Conservation (phyloP, 116 monocot genomes). For the Trichopus zeylanicus region DNA sequence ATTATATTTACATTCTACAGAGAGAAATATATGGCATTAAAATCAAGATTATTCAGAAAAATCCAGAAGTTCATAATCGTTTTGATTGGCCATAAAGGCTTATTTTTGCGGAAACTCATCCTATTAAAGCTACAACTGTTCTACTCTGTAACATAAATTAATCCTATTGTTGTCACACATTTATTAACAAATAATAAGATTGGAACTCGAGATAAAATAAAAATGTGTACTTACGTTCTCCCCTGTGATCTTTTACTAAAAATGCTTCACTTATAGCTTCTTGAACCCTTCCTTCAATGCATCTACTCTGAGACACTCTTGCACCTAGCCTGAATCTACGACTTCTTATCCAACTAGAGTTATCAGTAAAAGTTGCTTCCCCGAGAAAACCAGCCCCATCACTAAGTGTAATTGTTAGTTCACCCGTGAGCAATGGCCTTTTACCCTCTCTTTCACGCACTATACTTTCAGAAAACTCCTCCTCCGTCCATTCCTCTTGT, state of each 20-base stretch:
- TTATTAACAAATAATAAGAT: not conserved
- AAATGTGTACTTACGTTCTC: conserved; percentile 58
- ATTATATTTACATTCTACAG: too few relatives aligned
- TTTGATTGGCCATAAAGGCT: too few relatives aligned
- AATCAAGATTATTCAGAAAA: too few relatives aligned
- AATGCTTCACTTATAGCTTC: conserved; percentile 82
- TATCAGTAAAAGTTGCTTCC: conserved; percentile 12
- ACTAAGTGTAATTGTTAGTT: conserved; percentile 31
- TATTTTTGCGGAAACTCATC: too few relatives aligned
- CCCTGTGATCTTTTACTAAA: conserved; percentile 82
- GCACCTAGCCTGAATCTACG: conserved; percentile 37
- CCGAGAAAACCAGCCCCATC: conserved; percentile 26
- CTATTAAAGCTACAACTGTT: too few relatives aligned
- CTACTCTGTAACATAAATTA: too few relatives aligned
- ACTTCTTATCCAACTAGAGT: conserved; percentile 35
- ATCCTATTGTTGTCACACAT: too few relatives aligned
- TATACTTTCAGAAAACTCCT: conserved; percentile 41
- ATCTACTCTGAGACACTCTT: conserved; percentile 11
- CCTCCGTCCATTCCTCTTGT: conserved; percentile 42
- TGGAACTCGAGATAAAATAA: not conserved
- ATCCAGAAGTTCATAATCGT: too few relatives aligned
- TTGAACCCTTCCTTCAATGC: conserved; percentile 21
- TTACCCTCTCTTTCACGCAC: conserved; percentile 63
- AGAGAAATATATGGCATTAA: too few relatives aligned
- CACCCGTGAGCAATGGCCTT: conserved; percentile 45